Evolutionary conservation across 139 green algal genomes (phyloP).

Genomic region (Trebouxia sp.): DNA sequence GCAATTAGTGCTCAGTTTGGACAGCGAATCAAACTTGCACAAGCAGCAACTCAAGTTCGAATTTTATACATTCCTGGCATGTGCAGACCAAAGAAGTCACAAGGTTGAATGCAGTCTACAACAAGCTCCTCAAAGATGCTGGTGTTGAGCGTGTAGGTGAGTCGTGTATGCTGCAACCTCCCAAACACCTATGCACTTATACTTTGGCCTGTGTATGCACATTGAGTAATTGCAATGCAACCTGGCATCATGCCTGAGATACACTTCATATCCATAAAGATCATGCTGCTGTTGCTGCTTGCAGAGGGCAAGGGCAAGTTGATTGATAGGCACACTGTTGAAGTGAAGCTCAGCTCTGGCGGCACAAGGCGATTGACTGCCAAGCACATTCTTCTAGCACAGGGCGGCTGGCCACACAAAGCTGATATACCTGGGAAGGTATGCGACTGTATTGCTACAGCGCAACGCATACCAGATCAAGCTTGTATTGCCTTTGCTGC

Average conservation of each 20-base stretch:
- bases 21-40: background rate
- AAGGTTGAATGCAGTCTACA: constrained; percentile 91
- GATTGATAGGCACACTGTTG: constrained; percentile 87
- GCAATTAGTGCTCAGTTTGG: background rate
- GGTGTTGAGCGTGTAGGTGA: constrained; percentile 59
- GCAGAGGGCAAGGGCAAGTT: constrained; percentile 83
- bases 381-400: constrained; percentile 91
- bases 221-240: too few species aligned
- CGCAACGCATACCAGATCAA: too few species aligned
- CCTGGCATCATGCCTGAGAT: background rate
- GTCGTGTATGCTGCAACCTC: background rate
- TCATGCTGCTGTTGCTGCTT: background rate
- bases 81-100: constrained; percentile 89
- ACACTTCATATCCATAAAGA: background rate
- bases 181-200: background rate
- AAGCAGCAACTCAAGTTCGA: background rate
- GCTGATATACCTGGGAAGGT: constrained; percentile 78
- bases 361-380: constrained; percentile 32
- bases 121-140: constrained; percentile 79
- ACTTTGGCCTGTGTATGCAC: background rate
- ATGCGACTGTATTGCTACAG: constrained; percentile 5
- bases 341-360: constrained; percentile 48
- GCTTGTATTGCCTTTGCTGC: background rate
- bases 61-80: background rate
- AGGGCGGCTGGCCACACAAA: constrained; percentile 77